Conservation (phyloP, 345 rosid species). For the Eucalyptus regnans region DNA sequence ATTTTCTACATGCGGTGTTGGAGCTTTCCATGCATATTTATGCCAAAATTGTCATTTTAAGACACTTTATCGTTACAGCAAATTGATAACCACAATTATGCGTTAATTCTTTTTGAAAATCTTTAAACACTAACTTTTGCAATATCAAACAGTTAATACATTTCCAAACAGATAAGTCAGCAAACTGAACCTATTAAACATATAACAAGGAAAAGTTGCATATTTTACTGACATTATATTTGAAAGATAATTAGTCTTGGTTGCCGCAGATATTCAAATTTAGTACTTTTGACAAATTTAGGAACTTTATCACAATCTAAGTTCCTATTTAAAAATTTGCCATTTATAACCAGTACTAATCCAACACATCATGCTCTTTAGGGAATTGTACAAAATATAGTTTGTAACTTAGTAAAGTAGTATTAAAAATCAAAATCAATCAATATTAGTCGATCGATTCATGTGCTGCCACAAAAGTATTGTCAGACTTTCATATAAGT, state of each 20-base stretch:
- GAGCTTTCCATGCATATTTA: neutral
- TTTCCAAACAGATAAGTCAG: neutral
- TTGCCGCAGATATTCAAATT: neutral
- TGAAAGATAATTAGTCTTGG: neutral
- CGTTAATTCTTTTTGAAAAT: neutral
- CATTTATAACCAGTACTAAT: neutral
- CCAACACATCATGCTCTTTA: neutral
- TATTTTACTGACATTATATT: neutral
- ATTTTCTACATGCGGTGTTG: neutral
- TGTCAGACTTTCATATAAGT: neutral
- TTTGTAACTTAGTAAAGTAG: neutral
- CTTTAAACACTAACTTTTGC: neutral
- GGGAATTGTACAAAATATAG: neutral
- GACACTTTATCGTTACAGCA: neutral
- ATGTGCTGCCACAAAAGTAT: neutral
- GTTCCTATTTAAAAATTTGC: neutral
- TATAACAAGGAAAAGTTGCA: neutral
- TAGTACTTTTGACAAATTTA: neutral
- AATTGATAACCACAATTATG: neutral
- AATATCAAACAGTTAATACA: neutral
- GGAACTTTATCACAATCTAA: neutral
- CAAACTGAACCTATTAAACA: neutral
- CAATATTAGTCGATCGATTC: neutral
- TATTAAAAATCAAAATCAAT: neutral
- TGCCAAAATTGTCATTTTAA: neutral